These are phyloP conservation scores for Erythrobasidium hasegawianum DNA, from an alignment of 1,284 basidiomycete species.

Conservation along the genomic window DNA sequence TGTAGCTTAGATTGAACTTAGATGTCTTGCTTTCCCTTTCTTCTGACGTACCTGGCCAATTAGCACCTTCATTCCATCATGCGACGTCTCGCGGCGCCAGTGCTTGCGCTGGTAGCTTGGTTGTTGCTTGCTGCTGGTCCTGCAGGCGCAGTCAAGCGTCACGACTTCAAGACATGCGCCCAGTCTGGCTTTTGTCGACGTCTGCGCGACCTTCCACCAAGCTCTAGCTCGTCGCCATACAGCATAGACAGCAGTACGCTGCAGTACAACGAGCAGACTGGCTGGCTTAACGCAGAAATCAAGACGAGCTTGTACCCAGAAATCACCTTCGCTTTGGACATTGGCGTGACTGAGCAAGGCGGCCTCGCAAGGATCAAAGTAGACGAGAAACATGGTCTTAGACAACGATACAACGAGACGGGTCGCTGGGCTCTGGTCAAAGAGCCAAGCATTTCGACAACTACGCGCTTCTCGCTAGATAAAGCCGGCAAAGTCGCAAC, in stretches of 20 bases:
- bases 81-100: conserved; percentile 3
- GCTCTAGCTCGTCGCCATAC: conserved; percentile 65
- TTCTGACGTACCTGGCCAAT: background rate
- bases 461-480: conserved; percentile 58
- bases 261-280: conserved; percentile 54
- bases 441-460: conserved; percentile 57
- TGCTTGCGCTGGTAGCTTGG: background rate
- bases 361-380: conserved; percentile 76
- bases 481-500: conserved; percentile 50
- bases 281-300: conserved; percentile 65
- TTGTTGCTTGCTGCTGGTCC: conserved; percentile 23
- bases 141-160: conserved; percentile 51
- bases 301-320: conserved; percentile 75
- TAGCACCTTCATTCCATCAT: background rate
- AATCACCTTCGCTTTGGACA: conserved; percentile 70
- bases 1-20: background rate
- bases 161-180: conserved; percentile 86
- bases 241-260: conserved; percentile 60
- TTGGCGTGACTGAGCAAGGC: conserved; percentile 71
- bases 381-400: conserved; percentile 73
- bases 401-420: conserved; percentile 82
- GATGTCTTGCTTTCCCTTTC: background rate
- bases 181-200: conserved; percentile 87
- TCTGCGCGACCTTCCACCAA: conserved; percentile 68
- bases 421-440: conserved; percentile 74